Evolutionary conservation across 805 yeast species (phyloP), one percentile per base, ranked within the genome.

Genomic region (Candida pseudoglaebosa): DNA sequence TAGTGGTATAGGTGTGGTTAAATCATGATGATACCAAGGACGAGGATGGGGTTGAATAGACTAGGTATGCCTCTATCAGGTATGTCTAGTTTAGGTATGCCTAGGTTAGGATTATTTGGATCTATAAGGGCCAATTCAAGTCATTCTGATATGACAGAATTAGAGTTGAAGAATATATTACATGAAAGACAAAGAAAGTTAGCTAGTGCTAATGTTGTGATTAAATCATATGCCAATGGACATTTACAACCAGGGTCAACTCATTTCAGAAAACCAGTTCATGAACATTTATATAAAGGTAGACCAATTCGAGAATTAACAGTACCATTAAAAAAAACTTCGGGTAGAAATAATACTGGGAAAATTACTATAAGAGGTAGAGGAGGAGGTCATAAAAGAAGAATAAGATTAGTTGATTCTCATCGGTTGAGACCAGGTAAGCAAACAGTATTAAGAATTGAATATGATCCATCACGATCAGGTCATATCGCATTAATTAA

Each of bases 311-410:
- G 73, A 56, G 79, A 80, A 32, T 72, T 93, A 55, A 91, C 99
- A 0, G 74, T 73, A 24, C 77, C 89, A 13, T 78, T 77, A 54
- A 75, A 74, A 54, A 75, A 78, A 40, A 78, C 80, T 34, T 84
- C 95, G 38, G 99, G 99, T 47, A 82, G 99, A 68, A 90, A 91
- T 61, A 72, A 84, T 62, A 70, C 84, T 3, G 99, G 99, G 49
- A 75, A 77, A 49, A 87, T 93, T 53, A 88, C 96, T 4, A 84
- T 87, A 34, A 79, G 99, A 58, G 96, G 93, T 61, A 80, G 95
- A 61, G 99, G 98, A 59, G 99, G 99, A 53, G 98, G 98, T 24
- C 93, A 85, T 60, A 86, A 85, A 61, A 82, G 91, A 55, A 79
- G 99, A 62, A 73, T 86, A 28, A 78, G 99, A 53, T 60, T 86